A percentile compares a stretch with the other conserved stretches of the same genome.
Conservation (phyloP, 495 filamentous ascomycete species). For the Darksidea phi region DNA sequence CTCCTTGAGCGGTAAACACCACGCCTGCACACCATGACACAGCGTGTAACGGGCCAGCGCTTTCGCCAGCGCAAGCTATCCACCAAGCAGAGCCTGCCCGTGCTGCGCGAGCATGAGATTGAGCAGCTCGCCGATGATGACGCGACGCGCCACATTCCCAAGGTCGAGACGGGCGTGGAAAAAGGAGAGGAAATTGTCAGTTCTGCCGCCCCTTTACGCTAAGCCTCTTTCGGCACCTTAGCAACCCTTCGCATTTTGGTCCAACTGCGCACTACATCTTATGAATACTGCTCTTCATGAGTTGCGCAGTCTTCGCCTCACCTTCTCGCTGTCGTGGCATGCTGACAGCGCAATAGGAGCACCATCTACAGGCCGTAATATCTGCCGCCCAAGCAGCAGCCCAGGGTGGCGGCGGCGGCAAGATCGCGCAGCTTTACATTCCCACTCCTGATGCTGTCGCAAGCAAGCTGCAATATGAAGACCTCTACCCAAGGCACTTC, state of each 20-base stretch:
- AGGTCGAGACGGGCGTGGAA: constrained; percentile 95
- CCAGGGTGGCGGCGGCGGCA: constrained; percentile 56
- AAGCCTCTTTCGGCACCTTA: constrained; percentile 39
- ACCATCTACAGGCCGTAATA: constrained; percentile 94
- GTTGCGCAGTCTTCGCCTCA: background rate
- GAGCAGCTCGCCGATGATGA: constrained; percentile 68
- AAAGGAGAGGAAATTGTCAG: constrained; percentile 94
- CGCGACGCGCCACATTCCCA: constrained; percentile 62
- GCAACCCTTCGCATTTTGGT: background rate
- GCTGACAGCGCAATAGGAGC: constrained; percentile 67
- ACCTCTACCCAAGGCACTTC: constrained; percentile 76
- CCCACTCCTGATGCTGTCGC: constrained; percentile 80
- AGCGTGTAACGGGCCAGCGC: constrained; percentile 34
- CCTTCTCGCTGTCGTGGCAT: background rate
- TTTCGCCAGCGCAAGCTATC: constrained; percentile 85
- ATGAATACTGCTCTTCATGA: background rate
- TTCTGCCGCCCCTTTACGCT: constrained; percentile 45
- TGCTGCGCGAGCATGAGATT: constrained; percentile 86
- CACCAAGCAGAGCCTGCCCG: constrained; percentile 77
- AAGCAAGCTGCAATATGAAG: constrained; percentile 77
- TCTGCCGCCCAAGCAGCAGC: constrained; percentile 65
- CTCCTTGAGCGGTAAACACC: background rate
- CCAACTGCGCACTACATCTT: background rate
- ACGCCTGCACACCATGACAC: constrained; percentile 32
- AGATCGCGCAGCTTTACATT: constrained; percentile 71